A percentile compares a stretch with the other conserved stretches of the same genome.
Evolutionary conservation across 192 early-diverging fungal genomes (phyloP).

Genomic region (Entomortierella beljakovae): DNA sequence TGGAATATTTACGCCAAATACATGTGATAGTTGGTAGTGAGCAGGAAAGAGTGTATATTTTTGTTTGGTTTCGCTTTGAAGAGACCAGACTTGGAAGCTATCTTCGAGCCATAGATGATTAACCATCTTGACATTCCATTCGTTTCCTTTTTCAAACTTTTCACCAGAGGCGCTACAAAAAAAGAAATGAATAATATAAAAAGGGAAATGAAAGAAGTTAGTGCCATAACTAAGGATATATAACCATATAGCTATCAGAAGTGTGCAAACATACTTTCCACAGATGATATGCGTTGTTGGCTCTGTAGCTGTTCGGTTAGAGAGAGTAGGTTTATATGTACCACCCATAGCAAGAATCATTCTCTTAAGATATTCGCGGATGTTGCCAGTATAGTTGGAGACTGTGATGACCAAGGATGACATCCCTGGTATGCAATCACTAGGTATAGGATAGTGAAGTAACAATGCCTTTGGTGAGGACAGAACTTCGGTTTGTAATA

Average conservation of each 20-base stretch:
- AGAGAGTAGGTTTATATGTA: conserved; percentile 70
- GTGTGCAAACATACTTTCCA: conserved; percentile 56
- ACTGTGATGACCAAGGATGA: conserved; percentile 65
- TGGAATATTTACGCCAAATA: conserved; percentile 65
- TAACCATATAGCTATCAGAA: conserved; percentile 1
- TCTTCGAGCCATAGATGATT: conserved; percentile 93
- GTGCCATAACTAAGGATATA: too few relatives aligned
- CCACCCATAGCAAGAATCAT: conserved; percentile 74
- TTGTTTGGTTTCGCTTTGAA: conserved; percentile 66
- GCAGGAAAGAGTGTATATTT: conserved; percentile 67
- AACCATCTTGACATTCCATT: conserved; percentile 76
- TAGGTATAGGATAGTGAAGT: conserved; percentile 70
- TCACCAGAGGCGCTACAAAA: conserved; percentile 64
- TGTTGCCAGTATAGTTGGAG: conserved; percentile 75
- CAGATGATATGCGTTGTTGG: conserved; percentile 85
- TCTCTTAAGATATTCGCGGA: conserved; percentile 72
- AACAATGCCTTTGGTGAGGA: conserved; percentile 56
- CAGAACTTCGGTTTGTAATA: conserved; percentile 48
- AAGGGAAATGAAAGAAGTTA: too few relatives aligned
- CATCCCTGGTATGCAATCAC: conserved; percentile 59
- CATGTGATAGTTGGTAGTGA: conserved; percentile 59
- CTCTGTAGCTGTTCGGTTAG: conserved; percentile 21
- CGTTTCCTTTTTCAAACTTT: conserved; percentile 72
- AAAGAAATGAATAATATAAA: not conserved
- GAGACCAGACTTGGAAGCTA: conserved; percentile 71